Conservation (phyloP, 2,329 filamentous ascomycete species). For the Pseudopyrenochaeta lycopersici region DNA sequence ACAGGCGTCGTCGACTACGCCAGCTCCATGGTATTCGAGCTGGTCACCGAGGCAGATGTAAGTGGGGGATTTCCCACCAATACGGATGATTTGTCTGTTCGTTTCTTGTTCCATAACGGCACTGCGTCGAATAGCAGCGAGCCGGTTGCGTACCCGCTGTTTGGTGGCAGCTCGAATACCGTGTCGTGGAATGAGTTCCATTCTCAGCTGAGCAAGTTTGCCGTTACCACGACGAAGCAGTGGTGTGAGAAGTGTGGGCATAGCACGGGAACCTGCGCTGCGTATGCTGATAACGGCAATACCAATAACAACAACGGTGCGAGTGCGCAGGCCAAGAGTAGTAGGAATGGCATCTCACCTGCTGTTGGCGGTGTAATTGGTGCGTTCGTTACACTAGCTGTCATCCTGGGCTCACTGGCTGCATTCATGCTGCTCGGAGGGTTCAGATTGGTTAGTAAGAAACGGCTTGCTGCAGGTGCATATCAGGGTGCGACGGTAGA, state of each 20-base stretch:
- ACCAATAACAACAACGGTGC: not conserved
- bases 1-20: constrained; percentile 85
- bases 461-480: constrained; percentile 38
- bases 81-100: constrained; percentile 62
- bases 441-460: constrained; percentile 67
- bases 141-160: constrained; percentile 66
- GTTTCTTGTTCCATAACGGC: constrained; percentile 71
- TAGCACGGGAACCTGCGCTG: constrained; percentile 71
- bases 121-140: constrained; percentile 57
- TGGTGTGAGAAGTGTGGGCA: constrained; percentile 85
- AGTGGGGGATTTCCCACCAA: constrained; percentile 52
- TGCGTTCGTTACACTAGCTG: constrained; percentile 72
- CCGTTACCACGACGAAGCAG: constrained; percentile 68
- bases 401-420: constrained; percentile 65
- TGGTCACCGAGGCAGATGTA: constrained; percentile 60
- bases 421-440: constrained; percentile 65
- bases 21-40: constrained; percentile 81
- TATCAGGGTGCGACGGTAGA: constrained; percentile 3
- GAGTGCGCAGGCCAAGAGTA: constrained; percentile 13
- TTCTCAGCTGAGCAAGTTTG: constrained; percentile 69
- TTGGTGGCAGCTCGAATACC: constrained; percentile 63
- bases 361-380: constrained; percentile 84
- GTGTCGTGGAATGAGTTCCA: constrained; percentile 77
- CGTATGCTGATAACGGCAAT: constrained; percentile 45
- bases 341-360: constrained; percentile 65